Evolutionary conservation across 148 eudicot genomes (phyloP), one percentile per base, ranked within the genome.

Genomic region (Rhododendron mucronatum): DNA sequence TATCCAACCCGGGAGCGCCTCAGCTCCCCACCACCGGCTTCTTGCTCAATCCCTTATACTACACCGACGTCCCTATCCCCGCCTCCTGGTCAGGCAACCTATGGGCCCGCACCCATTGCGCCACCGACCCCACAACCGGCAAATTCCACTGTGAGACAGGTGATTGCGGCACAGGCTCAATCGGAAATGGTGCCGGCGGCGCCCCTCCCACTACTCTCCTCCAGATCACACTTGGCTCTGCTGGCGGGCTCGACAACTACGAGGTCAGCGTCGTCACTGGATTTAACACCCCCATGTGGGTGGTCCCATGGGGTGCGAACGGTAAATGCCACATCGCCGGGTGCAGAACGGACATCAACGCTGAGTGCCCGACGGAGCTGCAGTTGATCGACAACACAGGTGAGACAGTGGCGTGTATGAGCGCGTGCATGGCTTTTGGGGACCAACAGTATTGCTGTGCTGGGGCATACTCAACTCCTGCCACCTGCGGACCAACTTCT

Each of bases 251-350:
- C 7, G 98, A 95, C 88, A 94, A 92, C 86, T 95, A 93, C 84
- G 96, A 93, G 48, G 95, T 95, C 41, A 95, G 98, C 90, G 91
- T 95, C 2, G 98, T 95, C 0, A 96, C 94, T 83, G 98, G 98
- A 30, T 95, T 91, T 85, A 95, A 95, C 86, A 88, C 93, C 1
- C 97, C 96, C 0, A 86, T 95, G 80, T 53, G 89, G 2, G 84
- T 95, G 23, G 82, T 84, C 20, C 95, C 95, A 5, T 88, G 84
- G 50, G 93, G 94, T 4, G 94, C 92, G 45, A 84, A 87, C 9
- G 92, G 92, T 2, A 88, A 91, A 80, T 95, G 98, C 51, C 74
- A 91, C 1, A 30, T 88, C 1, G 88, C 94, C 0, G 95, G 93
- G 1, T 95, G 98, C 47, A 88, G 63, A 0, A 90, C 63, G 13